These are phyloP conservation scores for Trichosporon sp. DNA, from an alignment of 1,284 basidiomycete species.

Conservation along the genomic window DNA sequence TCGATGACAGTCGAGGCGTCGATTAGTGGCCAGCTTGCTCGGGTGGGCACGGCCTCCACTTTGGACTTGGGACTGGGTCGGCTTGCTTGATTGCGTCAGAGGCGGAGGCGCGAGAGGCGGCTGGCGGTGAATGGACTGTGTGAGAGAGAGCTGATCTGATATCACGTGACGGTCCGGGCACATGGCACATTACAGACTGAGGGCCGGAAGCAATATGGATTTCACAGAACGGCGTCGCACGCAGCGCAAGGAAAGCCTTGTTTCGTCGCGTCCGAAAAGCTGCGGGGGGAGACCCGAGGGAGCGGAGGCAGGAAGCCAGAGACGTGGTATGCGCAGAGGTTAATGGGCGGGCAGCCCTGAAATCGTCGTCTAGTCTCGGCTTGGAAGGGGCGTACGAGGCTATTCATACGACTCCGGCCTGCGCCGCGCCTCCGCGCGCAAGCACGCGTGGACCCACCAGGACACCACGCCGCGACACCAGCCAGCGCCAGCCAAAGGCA, in stretches of 20 bases:
- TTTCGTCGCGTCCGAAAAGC: neutral
- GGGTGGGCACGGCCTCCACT: conserved; percentile 2
- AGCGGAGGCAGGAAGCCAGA: neutral
- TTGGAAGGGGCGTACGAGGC: neutral
- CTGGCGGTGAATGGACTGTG: neutral
- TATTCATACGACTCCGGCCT: neutral
- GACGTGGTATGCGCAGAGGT: neutral
- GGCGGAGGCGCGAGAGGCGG: neutral
- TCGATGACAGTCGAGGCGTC: neutral
- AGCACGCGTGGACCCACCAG: neutral
- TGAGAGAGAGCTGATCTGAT: neutral
- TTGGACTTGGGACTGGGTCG: neutral
- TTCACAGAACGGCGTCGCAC: neutral
- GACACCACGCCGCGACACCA: neutral
- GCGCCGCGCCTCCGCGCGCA: neutral
- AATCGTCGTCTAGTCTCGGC: neutral
- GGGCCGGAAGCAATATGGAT: neutral
- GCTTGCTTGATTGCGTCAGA: neutral
- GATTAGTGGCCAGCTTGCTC: neutral
- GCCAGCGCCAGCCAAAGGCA: neutral
- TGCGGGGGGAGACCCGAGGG: neutral
- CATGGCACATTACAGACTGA: neutral
- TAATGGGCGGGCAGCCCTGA: neutral
- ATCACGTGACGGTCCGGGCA: neutral
- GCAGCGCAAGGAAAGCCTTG: neutral